Conservation (phyloP, 2,329 filamentous ascomycete species). For the Fusarium circinatum region DNA sequence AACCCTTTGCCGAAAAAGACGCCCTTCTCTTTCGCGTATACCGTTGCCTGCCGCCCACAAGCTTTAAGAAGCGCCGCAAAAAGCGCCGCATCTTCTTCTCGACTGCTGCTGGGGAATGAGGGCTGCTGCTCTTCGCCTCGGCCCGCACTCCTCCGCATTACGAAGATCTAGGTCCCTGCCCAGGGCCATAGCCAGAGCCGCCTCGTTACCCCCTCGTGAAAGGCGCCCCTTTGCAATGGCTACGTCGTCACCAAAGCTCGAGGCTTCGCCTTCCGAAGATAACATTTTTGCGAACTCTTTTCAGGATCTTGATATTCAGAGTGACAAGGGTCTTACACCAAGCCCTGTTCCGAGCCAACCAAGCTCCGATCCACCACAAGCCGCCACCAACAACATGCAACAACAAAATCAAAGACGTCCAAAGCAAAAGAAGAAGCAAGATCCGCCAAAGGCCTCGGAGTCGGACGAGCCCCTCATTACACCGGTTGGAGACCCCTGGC, state of each 20-base stretch:
- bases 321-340: slow-evolving; percentile 12
- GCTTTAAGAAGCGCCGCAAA: not conserved
- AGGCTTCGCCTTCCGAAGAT: slow-evolving; percentile 18
- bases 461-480: slow-evolving; percentile 45
- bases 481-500: slow-evolving; percentile 56
- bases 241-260: slow-evolving; percentile 20
- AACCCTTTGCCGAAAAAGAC: not conserved
- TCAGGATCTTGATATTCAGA: slow-evolving; percentile 30
- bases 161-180: slow-evolving; percentile 33
- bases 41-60: slow-evolving; percentile 13
- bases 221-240: slow-evolving; percentile 34
- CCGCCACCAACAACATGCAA: slow-evolving; percentile 4
- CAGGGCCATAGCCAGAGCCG: slow-evolving; percentile 6
- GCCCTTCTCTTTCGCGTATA: not conserved
- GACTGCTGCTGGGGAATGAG: slow-evolving; percentile 39
- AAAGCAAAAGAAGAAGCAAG: slow-evolving; percentile 32
- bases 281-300: slow-evolving; percentile 28
- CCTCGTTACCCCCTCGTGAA: slow-evolving; percentile 17
- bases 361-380: slow-evolving; percentile 16
- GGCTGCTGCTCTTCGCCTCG: slow-evolving; percentile 41
- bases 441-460: slow-evolving; percentile 33
- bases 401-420: slow-evolving; percentile 17
- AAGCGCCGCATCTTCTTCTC: slow-evolving; percentile 9
- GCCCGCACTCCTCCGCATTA: slow-evolving; percentile 36
- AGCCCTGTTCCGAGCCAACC: slow-evolving; percentile 18